phyloP scores from a whole-genome alignment of 164 flowering plant species.

The Magnolia sinica region DNA sequence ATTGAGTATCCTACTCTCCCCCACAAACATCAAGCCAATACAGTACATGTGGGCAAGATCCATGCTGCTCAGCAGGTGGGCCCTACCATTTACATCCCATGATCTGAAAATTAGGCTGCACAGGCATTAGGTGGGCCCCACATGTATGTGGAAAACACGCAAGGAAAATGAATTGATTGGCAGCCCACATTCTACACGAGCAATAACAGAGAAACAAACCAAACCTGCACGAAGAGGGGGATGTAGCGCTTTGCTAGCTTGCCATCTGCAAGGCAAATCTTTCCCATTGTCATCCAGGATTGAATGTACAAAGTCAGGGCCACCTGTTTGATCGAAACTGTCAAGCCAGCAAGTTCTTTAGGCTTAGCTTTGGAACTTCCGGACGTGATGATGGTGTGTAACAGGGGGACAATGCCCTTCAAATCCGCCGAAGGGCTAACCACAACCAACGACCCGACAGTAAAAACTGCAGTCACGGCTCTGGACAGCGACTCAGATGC shows the following conservation, averaged over 20 bases:
- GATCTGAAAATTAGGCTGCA: too few relatives aligned
- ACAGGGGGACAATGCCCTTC: slow-evolving; percentile 48
- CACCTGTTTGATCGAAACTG: slow-evolving; percentile 43
- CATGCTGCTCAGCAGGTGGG: too few relatives aligned
- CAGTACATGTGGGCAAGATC: too few relatives aligned
- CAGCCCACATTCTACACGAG: neutral
- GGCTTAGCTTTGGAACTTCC: slow-evolving; percentile 46
- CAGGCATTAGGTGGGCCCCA: neutral
- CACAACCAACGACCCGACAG: slow-evolving; percentile 75
- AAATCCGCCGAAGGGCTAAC: slow-evolving; percentile 74
- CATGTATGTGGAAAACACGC: neutral
- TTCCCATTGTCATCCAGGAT: slow-evolving; percentile 94
- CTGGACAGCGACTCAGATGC: slow-evolving; percentile 24
- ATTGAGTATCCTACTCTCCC: neutral
- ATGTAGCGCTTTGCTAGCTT: slow-evolving; percentile 86
- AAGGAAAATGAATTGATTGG: neutral
- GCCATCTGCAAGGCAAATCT: slow-evolving; percentile 88
- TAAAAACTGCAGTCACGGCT: slow-evolving; percentile 71
- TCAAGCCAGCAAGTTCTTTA: slow-evolving; percentile 41
- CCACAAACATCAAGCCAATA: neutral
- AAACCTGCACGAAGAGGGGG: slow-evolving; percentile 93
- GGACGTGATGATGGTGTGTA: slow-evolving; percentile 82
- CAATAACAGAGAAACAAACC: neutral
- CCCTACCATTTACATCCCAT: too few relatives aligned
- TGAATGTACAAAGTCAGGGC: slow-evolving; percentile 80